Base-by-base conservation (phyloP, 371 early-diverging fungal genomes). In the Mucor racemosus region DNA sequence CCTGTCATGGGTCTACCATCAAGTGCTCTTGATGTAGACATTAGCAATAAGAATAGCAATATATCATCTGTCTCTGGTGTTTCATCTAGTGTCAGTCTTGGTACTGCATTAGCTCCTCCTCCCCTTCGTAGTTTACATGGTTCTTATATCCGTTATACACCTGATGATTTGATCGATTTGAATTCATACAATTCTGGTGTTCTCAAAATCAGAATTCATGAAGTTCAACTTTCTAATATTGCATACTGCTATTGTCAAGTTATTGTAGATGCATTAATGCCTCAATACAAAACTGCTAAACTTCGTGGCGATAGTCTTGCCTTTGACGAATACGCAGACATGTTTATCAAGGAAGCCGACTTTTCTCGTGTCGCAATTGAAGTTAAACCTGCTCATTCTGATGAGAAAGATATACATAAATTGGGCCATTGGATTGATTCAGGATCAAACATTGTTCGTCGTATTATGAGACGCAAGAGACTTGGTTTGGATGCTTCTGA, bases 281-380 rank as follows among this genome's bases (percentile, higher is more conserved):
- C 83, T 31, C 77, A 73, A 54, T 82, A 75, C 68, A 73, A 72
- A 53, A 82, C 83, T 11, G 67, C 72, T 14, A 80, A 78, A 40
- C 58, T 77, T 4, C 72, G 74, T n/a, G 80, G 83, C 17, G 55
- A 68, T 5, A 69, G 50, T 3, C 60, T 83, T 8, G 48, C 60
- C 4, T 78, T 83, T 60, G 68, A 83, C 26, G 80, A 83, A 60
- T 69, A 65, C 11, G 81, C 79, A 1, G 85, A 86, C 58, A 84
- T 84, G 1, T 86, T 88, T 68, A 78, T 89, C 35, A 88, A 88
- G 64, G 88, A 89, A 62, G 76, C 78, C 17, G 90, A 88, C 55
- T 88, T 84, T 46, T 82, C 87, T 17, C 86, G 81, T 62, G 67
- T 89, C n/a, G 79, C 80, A 5, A 78, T 89, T 41, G 71, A 84